These are phyloP conservation scores for Mycothermus thermophilus DNA, from an alignment of 495 filamentous ascomycete genomes.

Conservation along the genomic window DNA sequence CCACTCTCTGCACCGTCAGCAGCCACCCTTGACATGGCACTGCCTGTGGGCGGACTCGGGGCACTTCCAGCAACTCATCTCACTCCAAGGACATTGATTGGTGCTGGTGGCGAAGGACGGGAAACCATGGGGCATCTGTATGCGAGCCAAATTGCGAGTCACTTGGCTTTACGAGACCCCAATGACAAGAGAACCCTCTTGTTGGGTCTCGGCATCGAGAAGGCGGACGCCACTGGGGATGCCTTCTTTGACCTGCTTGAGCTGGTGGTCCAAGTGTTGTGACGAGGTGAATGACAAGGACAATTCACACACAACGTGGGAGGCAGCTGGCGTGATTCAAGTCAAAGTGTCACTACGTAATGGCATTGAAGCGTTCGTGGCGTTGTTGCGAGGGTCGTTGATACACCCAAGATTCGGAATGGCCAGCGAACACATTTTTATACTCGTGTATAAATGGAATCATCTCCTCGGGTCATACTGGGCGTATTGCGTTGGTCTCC, in stretches of 20 bases:
- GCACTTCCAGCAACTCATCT: slow-evolving; percentile 67
- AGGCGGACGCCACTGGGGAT: slow-evolving; percentile 47
- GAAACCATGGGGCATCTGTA: slow-evolving; percentile 78
- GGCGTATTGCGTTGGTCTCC: too few relatives aligned
- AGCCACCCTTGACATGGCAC: slow-evolving; percentile 38
- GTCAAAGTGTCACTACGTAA: too few relatives aligned
- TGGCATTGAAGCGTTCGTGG: too few relatives aligned
- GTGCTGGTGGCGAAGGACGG: slow-evolving; percentile 63
- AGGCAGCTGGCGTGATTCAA: background rate
- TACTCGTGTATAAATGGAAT: too few relatives aligned
- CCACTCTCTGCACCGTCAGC: slow-evolving; percentile 58
- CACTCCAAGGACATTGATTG: slow-evolving; percentile 77
- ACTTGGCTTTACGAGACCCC: slow-evolving; percentile 54
- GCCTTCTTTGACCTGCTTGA: slow-evolving; percentile 75
- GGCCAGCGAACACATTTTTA: too few relatives aligned
- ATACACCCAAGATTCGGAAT: too few relatives aligned
- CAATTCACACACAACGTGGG: background rate
- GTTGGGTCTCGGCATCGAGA: slow-evolving; percentile 66
- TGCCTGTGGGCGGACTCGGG: slow-evolving; percentile 36
- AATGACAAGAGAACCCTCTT: slow-evolving; percentile 69
- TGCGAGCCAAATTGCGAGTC: slow-evolving; percentile 75
- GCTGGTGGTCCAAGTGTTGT: slow-evolving; percentile 50
- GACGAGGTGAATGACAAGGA: too few relatives aligned
- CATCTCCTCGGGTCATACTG: too few relatives aligned
- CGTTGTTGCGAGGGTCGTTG: too few relatives aligned